Conservation (phyloP, 2,329 filamentous ascomycete species). For the Hypoxylon sp. region DNA sequence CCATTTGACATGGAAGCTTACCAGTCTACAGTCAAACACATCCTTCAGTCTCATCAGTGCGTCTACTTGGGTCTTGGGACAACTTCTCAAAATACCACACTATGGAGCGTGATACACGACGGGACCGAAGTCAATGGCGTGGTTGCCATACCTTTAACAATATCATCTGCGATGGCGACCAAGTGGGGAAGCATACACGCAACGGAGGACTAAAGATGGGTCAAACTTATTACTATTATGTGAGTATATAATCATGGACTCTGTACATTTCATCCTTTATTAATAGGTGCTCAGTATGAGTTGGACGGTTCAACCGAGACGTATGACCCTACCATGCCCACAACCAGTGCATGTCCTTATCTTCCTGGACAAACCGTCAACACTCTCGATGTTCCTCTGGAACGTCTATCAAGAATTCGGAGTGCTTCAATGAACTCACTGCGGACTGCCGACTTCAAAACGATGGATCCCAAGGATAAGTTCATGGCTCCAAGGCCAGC, state of each 20-base stretch:
- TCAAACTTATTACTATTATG: conserved; percentile 95
- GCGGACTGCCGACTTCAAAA: conserved; percentile 72
- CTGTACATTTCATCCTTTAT: conserved; percentile 26
- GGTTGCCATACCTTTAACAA: conserved; percentile 90
- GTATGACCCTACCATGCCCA: conserved; percentile 79
- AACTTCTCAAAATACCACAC: conserved; percentile 85
- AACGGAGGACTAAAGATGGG: conserved; percentile 92
- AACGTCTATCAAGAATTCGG: conserved; percentile 70
- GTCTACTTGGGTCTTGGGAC: conserved; percentile 93
- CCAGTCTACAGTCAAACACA: conserved; percentile 67
- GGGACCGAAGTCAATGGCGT: conserved; percentile 83
- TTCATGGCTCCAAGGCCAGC: conserved; percentile 78
- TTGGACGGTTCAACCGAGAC: conserved; percentile 83
- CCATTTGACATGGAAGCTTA: conserved; percentile 48
- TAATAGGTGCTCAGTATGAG: conserved; percentile 72
- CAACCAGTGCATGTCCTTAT: conserved; percentile 85
- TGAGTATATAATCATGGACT: conserved; percentile 63
- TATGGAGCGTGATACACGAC: conserved; percentile 84
- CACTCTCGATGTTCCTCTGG: conserved; percentile 82
- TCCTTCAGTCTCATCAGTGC: conserved; percentile 76
- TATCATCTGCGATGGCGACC: conserved; percentile 84
- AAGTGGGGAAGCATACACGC: conserved; percentile 68
- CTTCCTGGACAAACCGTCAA: conserved; percentile 92
- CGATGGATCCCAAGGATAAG: conserved; percentile 83
- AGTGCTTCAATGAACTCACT: conserved; percentile 77